A percentile compares a stretch with the other conserved stretches of the same genome.
These are phyloP conservation scores for Alternaria infectoria DNA, from an alignment of 2,329 filamentous ascomycete genomes.

Conservation along the genomic window DNA sequence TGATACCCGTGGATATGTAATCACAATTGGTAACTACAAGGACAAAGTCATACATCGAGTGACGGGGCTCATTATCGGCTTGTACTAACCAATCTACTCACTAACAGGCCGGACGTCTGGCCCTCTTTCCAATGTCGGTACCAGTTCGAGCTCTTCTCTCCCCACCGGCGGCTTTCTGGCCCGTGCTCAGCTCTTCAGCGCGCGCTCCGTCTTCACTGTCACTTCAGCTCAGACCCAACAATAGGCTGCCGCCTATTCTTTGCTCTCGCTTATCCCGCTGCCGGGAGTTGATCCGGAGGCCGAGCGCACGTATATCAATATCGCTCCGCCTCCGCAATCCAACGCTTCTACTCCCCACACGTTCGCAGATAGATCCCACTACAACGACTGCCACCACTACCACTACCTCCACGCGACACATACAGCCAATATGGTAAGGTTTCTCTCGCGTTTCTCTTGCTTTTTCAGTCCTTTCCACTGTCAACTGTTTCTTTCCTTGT, in stretches of 20 bases:
- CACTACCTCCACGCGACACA: neutral
- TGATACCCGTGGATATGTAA: slow-evolving; percentile 4
- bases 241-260: neutral
- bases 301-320: neutral
- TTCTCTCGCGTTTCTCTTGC: neutral
- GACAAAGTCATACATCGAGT: neutral
- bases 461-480: neutral
- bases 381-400: neutral
- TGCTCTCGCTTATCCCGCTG: neutral
- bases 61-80: neutral
- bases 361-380: neutral
- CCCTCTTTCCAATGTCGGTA: neutral
- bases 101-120: neutral
- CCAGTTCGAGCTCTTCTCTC: neutral
- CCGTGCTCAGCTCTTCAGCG: neutral
- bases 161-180: neutral
- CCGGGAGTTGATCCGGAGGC: neutral
- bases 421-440: neutral
- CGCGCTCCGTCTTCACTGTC: neutral
- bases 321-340: neutral
- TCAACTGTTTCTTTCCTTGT: neutral
- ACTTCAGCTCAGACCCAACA: neutral
- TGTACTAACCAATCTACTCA: rapidly evolving
- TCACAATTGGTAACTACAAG: neutral
- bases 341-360: neutral